Evolutionary conservation across 805 yeast genomes (phyloP).

Genomic region (Saturnispora dispora): DNA sequence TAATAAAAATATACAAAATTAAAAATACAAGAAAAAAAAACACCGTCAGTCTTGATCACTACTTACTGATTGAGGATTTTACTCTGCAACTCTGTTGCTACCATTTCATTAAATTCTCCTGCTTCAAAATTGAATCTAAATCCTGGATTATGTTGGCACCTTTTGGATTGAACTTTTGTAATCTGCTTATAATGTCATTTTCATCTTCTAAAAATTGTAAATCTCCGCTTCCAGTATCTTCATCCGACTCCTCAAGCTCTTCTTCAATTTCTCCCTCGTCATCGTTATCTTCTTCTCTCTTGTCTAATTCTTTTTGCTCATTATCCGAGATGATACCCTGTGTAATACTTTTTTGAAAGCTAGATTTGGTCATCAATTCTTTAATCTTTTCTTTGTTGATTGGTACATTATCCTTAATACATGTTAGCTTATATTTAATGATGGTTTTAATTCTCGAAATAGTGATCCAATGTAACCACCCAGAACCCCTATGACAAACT

Average conservation of each 20-base stretch:
- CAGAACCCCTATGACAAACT: slow-evolving; percentile 52
- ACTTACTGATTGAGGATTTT: neutral
- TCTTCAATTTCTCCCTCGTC: slow-evolving; percentile 13
- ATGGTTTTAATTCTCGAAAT: slow-evolving; percentile 59
- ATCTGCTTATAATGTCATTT: slow-evolving; percentile 29
- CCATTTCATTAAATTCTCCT: slow-evolving; percentile 19
- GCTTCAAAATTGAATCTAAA: slow-evolving; percentile 21
- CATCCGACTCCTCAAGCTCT: slow-evolving; percentile 14
- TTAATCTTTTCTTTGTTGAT: slow-evolving; percentile 34
- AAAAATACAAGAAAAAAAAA: neutral
- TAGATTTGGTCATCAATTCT: slow-evolving; percentile 34
- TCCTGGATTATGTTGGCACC: slow-evolving; percentile 23
- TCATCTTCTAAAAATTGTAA: slow-evolving; percentile 21
- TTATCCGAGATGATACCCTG: slow-evolving; percentile 6
- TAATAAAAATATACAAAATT: slow-evolving; percentile 2
- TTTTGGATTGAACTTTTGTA: slow-evolving; percentile 30
- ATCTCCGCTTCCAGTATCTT: slow-evolving; percentile 31
- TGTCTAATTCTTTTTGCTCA: slow-evolving; percentile 24
- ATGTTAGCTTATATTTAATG: slow-evolving; percentile 61
- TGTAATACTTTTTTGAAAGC: slow-evolving; percentile 15
- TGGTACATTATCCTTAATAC: slow-evolving; percentile 44
- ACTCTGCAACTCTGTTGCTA: neutral
- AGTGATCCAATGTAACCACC: slow-evolving; percentile 67
- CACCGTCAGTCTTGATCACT: neutral
- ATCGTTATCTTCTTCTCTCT: slow-evolving; percentile 19